Conservation (phyloP, 345 rosid genomes). For the Moringa oleifera region DNA sequence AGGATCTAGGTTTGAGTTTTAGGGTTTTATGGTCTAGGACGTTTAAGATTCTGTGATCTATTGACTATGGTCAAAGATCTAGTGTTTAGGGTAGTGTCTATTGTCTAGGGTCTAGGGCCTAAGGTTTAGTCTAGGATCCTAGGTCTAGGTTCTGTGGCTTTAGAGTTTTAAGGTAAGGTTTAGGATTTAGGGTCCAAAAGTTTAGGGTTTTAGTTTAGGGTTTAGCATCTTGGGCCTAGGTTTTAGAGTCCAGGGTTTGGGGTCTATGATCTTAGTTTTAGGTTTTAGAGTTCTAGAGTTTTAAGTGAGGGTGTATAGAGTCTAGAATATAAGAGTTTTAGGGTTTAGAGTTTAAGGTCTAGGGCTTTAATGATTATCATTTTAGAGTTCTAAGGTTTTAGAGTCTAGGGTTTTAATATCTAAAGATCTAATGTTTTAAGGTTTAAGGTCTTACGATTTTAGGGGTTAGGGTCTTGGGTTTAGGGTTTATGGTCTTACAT, state of each 20-base stretch:
- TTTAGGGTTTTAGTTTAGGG: neutral
- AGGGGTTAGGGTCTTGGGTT: slow-evolving; percentile 7
- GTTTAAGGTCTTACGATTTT: neutral
- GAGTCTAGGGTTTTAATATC: too few species aligned
- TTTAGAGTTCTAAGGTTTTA: too few species aligned
- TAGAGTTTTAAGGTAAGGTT: slow-evolving; percentile 3
- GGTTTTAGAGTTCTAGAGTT: neutral
- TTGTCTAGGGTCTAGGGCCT: slow-evolving; percentile 7
- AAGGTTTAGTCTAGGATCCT: slow-evolving; percentile 6
- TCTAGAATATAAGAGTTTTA: neutral
- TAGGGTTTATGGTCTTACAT: slow-evolving; percentile 3
- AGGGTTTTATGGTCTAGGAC: too few species aligned
- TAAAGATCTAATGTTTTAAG: too few species aligned
- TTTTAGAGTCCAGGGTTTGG: slow-evolving; percentile 4
- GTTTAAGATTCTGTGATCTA: too few species aligned
- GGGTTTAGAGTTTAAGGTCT: too few species aligned
- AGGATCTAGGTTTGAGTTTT: slow-evolving; percentile 5
- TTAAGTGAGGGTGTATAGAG: too few species aligned
- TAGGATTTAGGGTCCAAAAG: slow-evolving; percentile 1
- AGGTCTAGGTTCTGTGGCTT: too few species aligned
- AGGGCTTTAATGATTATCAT: too few species aligned
- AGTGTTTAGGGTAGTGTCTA: slow-evolving; percentile 5
- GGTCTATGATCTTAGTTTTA: slow-evolving; percentile 3
- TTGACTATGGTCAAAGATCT: too few species aligned
- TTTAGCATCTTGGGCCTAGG: slow-evolving; percentile 1